A percentile compares a stretch with the other conserved stretches of the same genome.
Evolutionary conservation across 495 filamentous ascomycete species (phyloP).

Genomic region (Pyrenopolyporus hunteri): DNA sequence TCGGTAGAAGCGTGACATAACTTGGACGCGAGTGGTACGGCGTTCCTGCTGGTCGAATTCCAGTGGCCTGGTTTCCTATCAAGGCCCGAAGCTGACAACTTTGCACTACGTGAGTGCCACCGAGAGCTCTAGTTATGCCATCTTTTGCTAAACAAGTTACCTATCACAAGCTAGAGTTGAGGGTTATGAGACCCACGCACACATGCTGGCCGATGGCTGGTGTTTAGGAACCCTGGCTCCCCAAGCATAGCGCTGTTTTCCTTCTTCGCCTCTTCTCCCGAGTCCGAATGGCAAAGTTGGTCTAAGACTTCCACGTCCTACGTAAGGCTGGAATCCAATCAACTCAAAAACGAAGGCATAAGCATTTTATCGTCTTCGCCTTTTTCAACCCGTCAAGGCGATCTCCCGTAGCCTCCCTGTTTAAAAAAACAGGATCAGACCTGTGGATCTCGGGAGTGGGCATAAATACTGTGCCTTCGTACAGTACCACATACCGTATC

Average conservation of each 20-base stretch:
- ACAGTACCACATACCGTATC: conserved; percentile 32
- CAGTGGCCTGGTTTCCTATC: conserved; percentile 15
- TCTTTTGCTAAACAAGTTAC: conserved; percentile 2
- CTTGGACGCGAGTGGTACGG: not conserved
- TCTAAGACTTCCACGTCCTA: conserved; percentile 10
- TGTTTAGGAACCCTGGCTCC: too few species aligned
- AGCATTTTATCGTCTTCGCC: not conserved
- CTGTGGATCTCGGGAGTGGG: conserved; percentile 16
- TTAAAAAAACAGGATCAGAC: too few species aligned
- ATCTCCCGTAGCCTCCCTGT: conserved; percentile 20
- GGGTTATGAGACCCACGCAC: conserved; percentile 8
- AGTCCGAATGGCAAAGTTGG: not conserved
- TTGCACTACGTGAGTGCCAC: conserved; percentile 12
- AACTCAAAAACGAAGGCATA: conserved; percentile 16
- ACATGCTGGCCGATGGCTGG: conserved; percentile 21
- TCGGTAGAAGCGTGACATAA: not conserved
- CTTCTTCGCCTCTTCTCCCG: not conserved
- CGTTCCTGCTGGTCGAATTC: conserved; percentile 24
- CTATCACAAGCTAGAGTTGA: conserved; percentile 23
- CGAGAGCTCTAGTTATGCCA: not conserved
- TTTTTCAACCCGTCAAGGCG: not conserved
- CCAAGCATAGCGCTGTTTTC: not conserved
- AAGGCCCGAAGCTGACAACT: conserved; percentile 1
- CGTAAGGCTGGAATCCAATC: conserved; percentile 1
- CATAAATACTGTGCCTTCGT: conserved; percentile 6